Base-by-base conservation (phyloP, 2,329 filamentous ascomycete genomes). In the Fusarium paranaense region DNA sequence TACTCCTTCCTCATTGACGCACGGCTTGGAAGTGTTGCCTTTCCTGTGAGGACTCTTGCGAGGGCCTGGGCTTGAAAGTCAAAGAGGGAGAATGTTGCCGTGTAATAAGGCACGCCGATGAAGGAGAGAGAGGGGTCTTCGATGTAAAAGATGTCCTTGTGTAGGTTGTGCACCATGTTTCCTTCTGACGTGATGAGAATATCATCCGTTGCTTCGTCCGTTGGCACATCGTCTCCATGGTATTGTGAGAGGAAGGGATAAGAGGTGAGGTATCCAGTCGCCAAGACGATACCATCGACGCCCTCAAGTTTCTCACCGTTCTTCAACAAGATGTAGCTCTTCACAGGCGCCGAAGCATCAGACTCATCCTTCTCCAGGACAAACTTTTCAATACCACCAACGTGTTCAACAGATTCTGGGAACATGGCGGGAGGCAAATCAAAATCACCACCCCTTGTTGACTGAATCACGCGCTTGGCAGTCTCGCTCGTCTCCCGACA, bases 71-170 rank as follows among this genome's bases (percentile, higher is more conserved):
- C 91, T 78, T 94, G 92, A 73, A 92, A 93, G 69, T 94, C 92
- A 69, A 93, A 94, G 0, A 93, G 83, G 0, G 90, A 90, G 76
- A 93, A 94, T 0, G 92, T 93, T 0, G 91, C 90, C 0, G 89
- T 89, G 76, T 92, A 89, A 76, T 90, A 93, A 0, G 90, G 91
- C 0, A 91, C 88, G 0, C 92, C 92, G 20, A 93, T 83, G 71
- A 93, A 93, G 0, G 86, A 83, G 1, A 94, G 82, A 0, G 89
- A 88, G 0, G 91, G 90, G 69, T 94, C 91, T 0, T 87, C 86
- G 50, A 93, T 93, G 80, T 93, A 94, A 78, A 92, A 94, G 16
- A 94, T 90, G 78, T 94, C 92, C 67, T 90, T 90, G 83, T 93
- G 90, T 2, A 94, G 83, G 72, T 94, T 93, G 76, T 94, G 92